These are phyloP conservation scores for Colletotrichum sp. DNA, from an alignment of 2,329 filamentous ascomycete genomes.

Conservation along the genomic window DNA sequence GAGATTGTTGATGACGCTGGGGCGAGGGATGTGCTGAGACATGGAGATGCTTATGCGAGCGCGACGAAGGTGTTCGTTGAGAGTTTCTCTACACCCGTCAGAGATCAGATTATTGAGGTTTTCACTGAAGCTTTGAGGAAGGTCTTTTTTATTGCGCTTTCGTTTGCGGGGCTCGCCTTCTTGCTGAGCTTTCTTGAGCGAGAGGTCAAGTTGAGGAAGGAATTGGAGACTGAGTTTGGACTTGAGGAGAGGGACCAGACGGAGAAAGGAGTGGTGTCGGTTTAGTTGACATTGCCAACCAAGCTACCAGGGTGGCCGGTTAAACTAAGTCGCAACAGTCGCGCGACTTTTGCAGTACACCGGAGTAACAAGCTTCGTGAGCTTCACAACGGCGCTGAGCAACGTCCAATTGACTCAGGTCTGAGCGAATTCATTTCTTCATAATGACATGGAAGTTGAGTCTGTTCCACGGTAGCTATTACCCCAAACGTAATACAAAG, in stretches of 20 bases:
- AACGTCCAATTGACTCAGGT: neutral
- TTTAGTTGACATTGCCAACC: neutral
- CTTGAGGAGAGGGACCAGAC: constrained; percentile 23
- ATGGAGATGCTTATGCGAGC: constrained; percentile 31
- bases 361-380: neutral
- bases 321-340: neutral
- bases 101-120: constrained; percentile 27
- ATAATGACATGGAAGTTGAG: neutral
- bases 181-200: constrained; percentile 29
- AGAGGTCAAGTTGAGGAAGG: constrained; percentile 27
- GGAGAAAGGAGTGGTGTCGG: neutral
- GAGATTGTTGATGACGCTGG: constrained; percentile 23
- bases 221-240: constrained; percentile 32
- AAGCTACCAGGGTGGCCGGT: neutral
- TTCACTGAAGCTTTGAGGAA: constrained; percentile 26
- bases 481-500: neutral
- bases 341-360: neutral
- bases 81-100: constrained; percentile 21
- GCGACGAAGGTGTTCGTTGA: constrained; percentile 27
- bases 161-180: constrained; percentile 24
- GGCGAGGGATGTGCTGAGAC: constrained; percentile 23
- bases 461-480: neutral
- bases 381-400: neutral
- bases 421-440: neutral
- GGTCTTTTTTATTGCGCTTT: constrained; percentile 27